Conservation (phyloP, 805 yeast genomes). For the Vanderwaltozyma tropicalis region DNA sequence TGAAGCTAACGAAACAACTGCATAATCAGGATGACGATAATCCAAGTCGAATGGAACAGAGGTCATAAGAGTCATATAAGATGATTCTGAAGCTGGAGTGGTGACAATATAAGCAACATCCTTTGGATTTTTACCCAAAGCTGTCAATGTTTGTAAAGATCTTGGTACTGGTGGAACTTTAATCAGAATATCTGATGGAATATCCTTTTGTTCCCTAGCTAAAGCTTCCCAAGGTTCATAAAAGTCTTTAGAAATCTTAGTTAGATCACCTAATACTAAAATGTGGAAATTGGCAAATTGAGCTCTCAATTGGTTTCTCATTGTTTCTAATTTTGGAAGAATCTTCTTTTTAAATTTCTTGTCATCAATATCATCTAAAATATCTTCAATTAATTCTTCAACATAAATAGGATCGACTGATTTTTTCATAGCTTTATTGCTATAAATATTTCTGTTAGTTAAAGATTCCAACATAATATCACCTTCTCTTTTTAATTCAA, state of each 20-base stretch:
- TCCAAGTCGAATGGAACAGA: constrained; percentile 38
- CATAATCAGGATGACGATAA: constrained; percentile 48
- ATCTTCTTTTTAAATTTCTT: constrained; percentile 37
- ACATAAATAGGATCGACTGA: constrained; percentile 56
- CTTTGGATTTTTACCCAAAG: constrained; percentile 42
- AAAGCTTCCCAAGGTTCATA: constrained; percentile 20
- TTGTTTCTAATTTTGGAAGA: constrained; percentile 29
- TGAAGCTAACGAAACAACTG: constrained; percentile 60
- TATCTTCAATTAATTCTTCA: constrained; percentile 44
- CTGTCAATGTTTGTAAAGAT: constrained; percentile 43
- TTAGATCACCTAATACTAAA: constrained; percentile 60
- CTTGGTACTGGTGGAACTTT: constrained; percentile 38
- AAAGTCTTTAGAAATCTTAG: constrained; percentile 29
- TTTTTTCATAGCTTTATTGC: constrained; percentile 51
- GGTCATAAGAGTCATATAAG: constrained; percentile 53
- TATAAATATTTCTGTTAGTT: constrained; percentile 42
- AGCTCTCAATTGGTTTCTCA: constrained; percentile 42
- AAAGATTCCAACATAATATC: constrained; percentile 53
- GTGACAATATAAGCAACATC: constrained; percentile 50
- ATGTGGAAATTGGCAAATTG: constrained; percentile 51
- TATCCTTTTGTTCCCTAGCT: constrained; percentile 8
- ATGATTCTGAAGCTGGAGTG: constrained; percentile 78
- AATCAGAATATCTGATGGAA: constrained; percentile 1
- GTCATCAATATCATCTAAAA: constrained; percentile 40
- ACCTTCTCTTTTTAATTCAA: constrained; percentile 32